Evolutionary conservation across 176 grass and related monocot genomes (phyloP).

Genomic region (Rhynchospora breviuscula): DNA sequence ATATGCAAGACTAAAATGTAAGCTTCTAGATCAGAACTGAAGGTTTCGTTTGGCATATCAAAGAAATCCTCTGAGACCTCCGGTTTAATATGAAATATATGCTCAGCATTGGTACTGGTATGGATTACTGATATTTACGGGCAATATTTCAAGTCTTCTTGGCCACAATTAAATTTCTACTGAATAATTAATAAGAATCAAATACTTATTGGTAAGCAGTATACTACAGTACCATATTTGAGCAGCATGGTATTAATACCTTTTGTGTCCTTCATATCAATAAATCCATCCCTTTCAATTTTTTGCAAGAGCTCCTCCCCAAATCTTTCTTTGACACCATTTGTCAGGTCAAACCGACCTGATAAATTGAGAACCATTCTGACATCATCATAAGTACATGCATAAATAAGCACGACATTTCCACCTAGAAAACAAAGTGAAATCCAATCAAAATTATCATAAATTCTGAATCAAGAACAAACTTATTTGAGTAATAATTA

Average conservation of each 20-base stretch:
- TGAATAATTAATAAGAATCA: background rate
- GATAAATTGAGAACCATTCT: constrained; percentile 66
- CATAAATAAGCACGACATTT: constrained; percentile 82
- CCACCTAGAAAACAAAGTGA: constrained; percentile 46
- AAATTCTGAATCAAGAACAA: background rate
- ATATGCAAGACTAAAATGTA: background rate
- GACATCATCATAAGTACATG: constrained; percentile 71
- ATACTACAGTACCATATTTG: background rate
- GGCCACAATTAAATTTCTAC: background rate
- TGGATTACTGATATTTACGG: background rate
- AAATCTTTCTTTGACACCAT: constrained; percentile 66
- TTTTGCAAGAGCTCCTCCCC: constrained; percentile 59
- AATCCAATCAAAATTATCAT: constrained; percentile 5
- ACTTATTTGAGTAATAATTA: constrained; percentile 1
- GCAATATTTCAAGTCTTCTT: background rate
- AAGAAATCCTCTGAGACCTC: background rate
- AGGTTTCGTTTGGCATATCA: constrained; percentile 1
- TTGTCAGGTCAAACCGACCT: constrained; percentile 70
- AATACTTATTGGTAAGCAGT: background rate
- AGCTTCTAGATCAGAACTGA: background rate
- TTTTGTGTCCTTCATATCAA: constrained; percentile 53
- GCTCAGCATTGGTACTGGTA: background rate
- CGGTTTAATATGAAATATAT: background rate
- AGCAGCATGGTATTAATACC: constrained; percentile 25
- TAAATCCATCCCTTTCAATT: constrained; percentile 73